Base-by-base conservation (phyloP, 1,139 yeast genomes). In the Candida pseudocylindracea region DNA sequence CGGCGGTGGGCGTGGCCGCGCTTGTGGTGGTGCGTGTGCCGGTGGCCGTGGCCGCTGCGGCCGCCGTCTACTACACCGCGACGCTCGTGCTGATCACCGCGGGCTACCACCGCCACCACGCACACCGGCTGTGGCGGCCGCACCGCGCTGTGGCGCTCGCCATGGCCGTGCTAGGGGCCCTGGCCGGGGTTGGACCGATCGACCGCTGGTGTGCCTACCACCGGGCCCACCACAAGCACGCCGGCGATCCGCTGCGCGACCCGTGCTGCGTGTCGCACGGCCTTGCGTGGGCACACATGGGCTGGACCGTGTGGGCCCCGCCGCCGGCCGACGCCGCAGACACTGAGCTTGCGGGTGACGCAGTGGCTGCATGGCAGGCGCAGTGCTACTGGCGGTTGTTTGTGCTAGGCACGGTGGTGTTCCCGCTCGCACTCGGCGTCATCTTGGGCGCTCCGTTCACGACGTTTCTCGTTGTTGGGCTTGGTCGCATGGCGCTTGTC, bases 121-220 rank as follows among this genome's bases (percentile, higher is more conserved):
- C 98, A 28, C 98, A 88, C 59, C 73, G 88, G 48, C 63, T 95
- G 15, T 88, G 79, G 55, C 67, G 67, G 37, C 95, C 91, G 31
- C 60, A 64, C 34, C 49, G 62, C 44, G 88, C 93, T 7, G 65
- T 81, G 32, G 66, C 76, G 42, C 41, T 80, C 31, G 63, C 76
- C 44, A 74, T 65, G 45, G 92, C 93, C 31, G 57, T 81, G 31
- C 75, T 78, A 42, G 98, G 98, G 36, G 91, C 93, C 31, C 93
- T 93, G 35, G 80, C 95, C 36, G 83, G 81, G 37, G 93, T 88
- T 57, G 98, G 98, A 42, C 83, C 95, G 33, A 75, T 85, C 53
- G 83, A 88, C 58, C 88, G 98, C 98, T 88, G 98, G 98, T 73
- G 91, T 34, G 94, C 85, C 52, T 76, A 91, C 36, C 98, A 88